Evolutionary conservation across 2,329 filamentous ascomycete genomes (phyloP).

Genomic region (Clathrospora elynae): DNA sequence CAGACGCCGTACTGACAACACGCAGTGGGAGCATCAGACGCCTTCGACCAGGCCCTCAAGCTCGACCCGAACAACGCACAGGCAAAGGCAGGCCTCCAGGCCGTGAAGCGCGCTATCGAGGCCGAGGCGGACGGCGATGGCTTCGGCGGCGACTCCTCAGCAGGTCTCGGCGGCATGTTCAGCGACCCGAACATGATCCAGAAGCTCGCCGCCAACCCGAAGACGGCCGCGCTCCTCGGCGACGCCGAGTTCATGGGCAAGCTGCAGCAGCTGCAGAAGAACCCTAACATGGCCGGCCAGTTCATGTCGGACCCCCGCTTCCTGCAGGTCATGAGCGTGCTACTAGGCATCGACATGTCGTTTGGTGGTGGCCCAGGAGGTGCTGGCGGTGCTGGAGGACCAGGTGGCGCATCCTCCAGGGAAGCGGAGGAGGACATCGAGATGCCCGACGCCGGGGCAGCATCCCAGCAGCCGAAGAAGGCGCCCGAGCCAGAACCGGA

Average conservation of each 20-base stretch:
- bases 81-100: slow-evolving; percentile 83
- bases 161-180: slow-evolving; percentile 89
- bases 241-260: slow-evolving; percentile 91
- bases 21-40: slow-evolving; percentile 76
- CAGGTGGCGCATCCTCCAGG: slow-evolving; percentile 43
- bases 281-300: slow-evolving; percentile 77
- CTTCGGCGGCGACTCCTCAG: slow-evolving; percentile 67
- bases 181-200: slow-evolving; percentile 86
- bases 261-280: slow-evolving; percentile 77
- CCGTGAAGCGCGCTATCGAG: slow-evolving; percentile 87
- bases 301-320: slow-evolving; percentile 90
- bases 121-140: slow-evolving; percentile 70
- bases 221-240: slow-evolving; percentile 80
- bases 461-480: slow-evolving; percentile 61
- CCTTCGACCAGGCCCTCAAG: slow-evolving; percentile 94
- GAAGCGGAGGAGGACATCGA: slow-evolving; percentile 73
- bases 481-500: slow-evolving; percentile 59
- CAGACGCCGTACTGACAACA: slow-evolving; percentile 18
- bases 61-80: slow-evolving; percentile 89
- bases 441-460: slow-evolving; percentile 73
- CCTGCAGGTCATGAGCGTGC: slow-evolving; percentile 89
- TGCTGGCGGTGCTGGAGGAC: slow-evolving; percentile 49
- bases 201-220: slow-evolving; percentile 93
- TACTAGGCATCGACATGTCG: slow-evolving; percentile 92
- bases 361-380: slow-evolving; percentile 62